A percentile compares a stretch with the other conserved stretches of the same genome.
Evolutionary conservation across 2,329 filamentous ascomycete genomes (phyloP).

Genomic region (Xylaria sp.): DNA sequence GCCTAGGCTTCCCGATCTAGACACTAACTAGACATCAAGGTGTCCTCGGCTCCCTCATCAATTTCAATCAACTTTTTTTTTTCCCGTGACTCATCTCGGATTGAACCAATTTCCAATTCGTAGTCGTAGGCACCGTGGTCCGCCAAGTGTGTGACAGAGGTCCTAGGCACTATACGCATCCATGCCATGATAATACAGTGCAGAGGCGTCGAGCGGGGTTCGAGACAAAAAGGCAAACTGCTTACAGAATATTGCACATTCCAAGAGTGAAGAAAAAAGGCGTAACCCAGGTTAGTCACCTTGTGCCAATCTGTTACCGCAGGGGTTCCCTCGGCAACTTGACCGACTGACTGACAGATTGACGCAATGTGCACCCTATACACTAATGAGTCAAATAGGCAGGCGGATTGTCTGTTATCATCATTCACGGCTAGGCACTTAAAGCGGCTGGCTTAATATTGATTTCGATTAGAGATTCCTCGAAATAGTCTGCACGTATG

Average conservation of each 20-base stretch:
- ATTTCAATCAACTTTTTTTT: slow-evolving; percentile 5
- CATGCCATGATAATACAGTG: slow-evolving; percentile 34
- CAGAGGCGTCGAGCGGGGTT: slow-evolving; percentile 6
- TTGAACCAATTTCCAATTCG: slow-evolving; percentile 28
- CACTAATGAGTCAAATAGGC: slow-evolving; percentile 16
- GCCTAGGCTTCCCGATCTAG: slow-evolving; percentile 30
- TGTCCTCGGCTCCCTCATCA: not conserved
- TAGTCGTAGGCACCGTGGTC: slow-evolving; percentile 10
- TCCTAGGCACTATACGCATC: slow-evolving; percentile 17
- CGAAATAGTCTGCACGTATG: not conserved
- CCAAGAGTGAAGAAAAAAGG: slow-evolving; percentile 17
- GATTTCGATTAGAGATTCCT: slow-evolving; percentile 10
- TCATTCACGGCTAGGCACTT: not conserved
- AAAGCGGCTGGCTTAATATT: slow-evolving; percentile 13
- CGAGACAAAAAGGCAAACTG: slow-evolving; percentile 31
- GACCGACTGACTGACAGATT: not conserved
- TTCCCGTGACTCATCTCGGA: slow-evolving; percentile 32
- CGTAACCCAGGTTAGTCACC: not conserved
- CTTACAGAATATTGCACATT: slow-evolving; percentile 30
- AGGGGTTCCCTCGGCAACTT: slow-evolving; percentile 11
- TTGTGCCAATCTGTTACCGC: not conserved
- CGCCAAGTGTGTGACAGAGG: slow-evolving; percentile 28
- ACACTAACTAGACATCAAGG: slow-evolving; percentile 2
- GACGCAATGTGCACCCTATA: slow-evolving; percentile 12
- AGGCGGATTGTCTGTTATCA: slow-evolving; percentile 2